A percentile compares a stretch with the other conserved stretches of the same genome.
Conservation (phyloP, 805 yeast species). For the Starmerella sp. region DNA sequence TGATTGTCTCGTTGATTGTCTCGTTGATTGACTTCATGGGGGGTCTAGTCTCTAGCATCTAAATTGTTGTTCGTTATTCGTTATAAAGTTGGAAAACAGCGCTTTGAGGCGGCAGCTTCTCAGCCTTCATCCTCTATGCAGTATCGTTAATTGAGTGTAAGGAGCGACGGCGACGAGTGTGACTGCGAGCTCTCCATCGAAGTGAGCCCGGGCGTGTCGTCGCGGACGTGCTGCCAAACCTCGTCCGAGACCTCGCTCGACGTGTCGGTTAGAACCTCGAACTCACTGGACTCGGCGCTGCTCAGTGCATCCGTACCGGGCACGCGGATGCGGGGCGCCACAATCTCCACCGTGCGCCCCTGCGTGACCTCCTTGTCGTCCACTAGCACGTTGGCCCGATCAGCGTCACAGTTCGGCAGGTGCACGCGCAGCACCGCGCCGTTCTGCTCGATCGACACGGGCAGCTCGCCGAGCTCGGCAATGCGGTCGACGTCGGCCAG, state of each 20-base stretch:
- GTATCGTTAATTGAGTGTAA: not conserved
- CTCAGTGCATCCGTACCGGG: not conserved
- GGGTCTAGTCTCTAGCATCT: too few relatives aligned
- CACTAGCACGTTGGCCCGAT: slow-evolving; percentile 45
- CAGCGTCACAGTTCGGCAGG: slow-evolving; percentile 60
- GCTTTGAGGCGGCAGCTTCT: not conserved
- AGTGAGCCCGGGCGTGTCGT: not conserved
- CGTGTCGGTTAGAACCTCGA: not conserved
- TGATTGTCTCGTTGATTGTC: too few relatives aligned
- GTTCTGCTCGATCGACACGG: slow-evolving; percentile 38
- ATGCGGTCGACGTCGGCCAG: slow-evolving; percentile 37
- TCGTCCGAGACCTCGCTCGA: not conserved
- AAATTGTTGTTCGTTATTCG: not conserved
- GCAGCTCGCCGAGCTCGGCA: slow-evolving; percentile 53
- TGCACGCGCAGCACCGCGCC: slow-evolving; percentile 39
- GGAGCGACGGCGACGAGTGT: not conserved
- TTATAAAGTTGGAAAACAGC: not conserved
- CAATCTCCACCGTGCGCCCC: slow-evolving; percentile 38
- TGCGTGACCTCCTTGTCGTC: slow-evolving; percentile 48
- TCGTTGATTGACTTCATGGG: too few relatives aligned
- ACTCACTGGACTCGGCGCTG: not conserved
- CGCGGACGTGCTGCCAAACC: not conserved
- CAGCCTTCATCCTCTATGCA: not conserved
- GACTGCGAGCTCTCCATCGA: not conserved
- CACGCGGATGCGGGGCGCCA: not conserved